phyloP scores from a whole-genome alignment of 2,329 filamentous ascomycete genomes.

The Microascus cirrosus region DNA sequence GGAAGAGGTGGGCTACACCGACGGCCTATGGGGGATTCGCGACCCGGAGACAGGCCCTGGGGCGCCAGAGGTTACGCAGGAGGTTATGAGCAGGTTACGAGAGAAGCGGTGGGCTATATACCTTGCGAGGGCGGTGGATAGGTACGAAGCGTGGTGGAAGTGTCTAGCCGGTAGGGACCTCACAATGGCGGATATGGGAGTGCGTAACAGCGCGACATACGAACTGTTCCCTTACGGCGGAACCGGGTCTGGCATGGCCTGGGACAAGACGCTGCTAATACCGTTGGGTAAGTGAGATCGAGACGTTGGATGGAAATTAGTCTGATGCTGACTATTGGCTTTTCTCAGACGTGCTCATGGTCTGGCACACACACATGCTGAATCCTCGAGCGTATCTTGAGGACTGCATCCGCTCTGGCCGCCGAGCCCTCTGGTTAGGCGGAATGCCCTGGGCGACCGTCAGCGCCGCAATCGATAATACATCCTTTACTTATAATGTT shows the following conservation, averaged over 20 bases:
- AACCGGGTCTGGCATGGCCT: slow-evolving; percentile 13
- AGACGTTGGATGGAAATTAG: no score
- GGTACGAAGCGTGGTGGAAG: slow-evolving; percentile 58
- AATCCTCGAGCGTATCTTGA: slow-evolving; percentile 67
- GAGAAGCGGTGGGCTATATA: slow-evolving; percentile 69
- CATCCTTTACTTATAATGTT: slow-evolving; percentile 44
- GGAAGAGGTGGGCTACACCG: slow-evolving; percentile 52
- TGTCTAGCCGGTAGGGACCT: slow-evolving; percentile 19
- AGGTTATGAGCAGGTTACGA: slow-evolving; percentile 37
- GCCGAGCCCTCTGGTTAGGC: slow-evolving; percentile 44
- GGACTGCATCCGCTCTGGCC: slow-evolving; percentile 52
- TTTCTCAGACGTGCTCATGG: slow-evolving; percentile 57
- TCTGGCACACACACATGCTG: slow-evolving; percentile 70
- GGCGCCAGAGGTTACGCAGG: slow-evolving; percentile 18
- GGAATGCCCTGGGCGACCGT: slow-evolving; percentile 57
- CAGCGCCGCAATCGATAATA: slow-evolving; percentile 41
- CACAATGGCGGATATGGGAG: slow-evolving; percentile 22
- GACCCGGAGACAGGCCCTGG: slow-evolving; percentile 4
- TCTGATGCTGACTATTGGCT: no score
- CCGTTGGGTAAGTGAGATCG: slow-evolving; percentile 49
- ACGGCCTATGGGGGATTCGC: slow-evolving; percentile 54
- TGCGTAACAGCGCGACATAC: slow-evolving; percentile 14
- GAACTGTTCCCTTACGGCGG: slow-evolving; percentile 18
- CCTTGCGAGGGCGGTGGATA: slow-evolving; percentile 54
- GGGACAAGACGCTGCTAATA: slow-evolving; percentile 34